phyloP scores from a whole-genome alignment of 1,139 yeast species.

The Magnusiomyces suaveolens region DNA sequence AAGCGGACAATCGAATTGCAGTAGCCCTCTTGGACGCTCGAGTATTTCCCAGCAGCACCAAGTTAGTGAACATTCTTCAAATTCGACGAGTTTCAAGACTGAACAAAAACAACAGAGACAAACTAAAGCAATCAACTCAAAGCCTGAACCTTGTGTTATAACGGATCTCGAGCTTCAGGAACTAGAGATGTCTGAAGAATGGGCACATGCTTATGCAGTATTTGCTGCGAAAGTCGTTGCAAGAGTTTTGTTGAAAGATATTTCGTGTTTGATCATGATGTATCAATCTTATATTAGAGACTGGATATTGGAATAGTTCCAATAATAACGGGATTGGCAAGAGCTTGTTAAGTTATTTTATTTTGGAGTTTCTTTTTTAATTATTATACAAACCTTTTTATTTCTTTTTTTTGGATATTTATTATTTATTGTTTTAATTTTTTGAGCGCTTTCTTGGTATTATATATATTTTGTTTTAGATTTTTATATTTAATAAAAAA shows the following conservation, averaged over 20 bases:
- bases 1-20: too few relatives aligned
- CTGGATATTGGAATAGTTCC: constrained; percentile 6
- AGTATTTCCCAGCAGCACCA: too few relatives aligned
- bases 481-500: too few relatives aligned
- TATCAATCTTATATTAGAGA: constrained; percentile 21
- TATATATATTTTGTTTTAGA: neutral
- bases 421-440: neutral
- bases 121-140: too few relatives aligned
- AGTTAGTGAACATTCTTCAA: too few relatives aligned
- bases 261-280: constrained; percentile 18
- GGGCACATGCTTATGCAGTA: constrained; percentile 19
- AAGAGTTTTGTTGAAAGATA: constrained; percentile 21
- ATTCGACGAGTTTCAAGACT: too few relatives aligned
- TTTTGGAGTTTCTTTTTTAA: neutral
- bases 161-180: neutral
- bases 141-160: neutral
- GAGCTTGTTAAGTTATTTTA: neutral
- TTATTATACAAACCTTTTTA: neutral
- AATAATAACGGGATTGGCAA: too few relatives aligned
- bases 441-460: neutral
- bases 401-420: too few relatives aligned
- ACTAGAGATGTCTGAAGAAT: constrained; percentile 9
- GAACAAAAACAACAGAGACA: too few relatives aligned
- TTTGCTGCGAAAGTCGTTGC: constrained; percentile 21
- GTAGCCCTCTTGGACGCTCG: too few relatives aligned